These are phyloP conservation scores for Hypoxylon sp. DNA, from an alignment of 2,329 filamentous ascomycete genomes.

Conservation along the genomic window DNA sequence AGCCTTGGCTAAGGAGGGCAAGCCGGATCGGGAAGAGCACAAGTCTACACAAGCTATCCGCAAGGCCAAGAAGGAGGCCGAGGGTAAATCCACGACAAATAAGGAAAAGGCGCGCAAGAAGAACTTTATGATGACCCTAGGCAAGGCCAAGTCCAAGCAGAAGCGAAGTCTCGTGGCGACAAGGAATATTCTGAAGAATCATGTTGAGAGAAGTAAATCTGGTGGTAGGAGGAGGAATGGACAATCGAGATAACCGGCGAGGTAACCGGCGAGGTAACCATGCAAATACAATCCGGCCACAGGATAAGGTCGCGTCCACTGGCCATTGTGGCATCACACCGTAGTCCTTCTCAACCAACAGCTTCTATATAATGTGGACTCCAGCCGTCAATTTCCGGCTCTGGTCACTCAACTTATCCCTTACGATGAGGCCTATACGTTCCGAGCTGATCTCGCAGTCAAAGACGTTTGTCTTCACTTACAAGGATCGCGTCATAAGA, in stretches of 20 bases:
- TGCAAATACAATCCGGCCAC: neutral
- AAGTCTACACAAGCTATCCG: slow-evolving; percentile 86
- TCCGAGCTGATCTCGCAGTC: too few species aligned
- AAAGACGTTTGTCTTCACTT: too few species aligned
- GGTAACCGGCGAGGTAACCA: slow-evolving; percentile 20
- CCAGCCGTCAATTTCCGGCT: too few species aligned
- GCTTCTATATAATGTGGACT: too few species aligned
- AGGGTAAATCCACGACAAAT: slow-evolving; percentile 97
- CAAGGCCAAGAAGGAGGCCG: slow-evolving; percentile 86
- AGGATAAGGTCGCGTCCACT: too few species aligned
- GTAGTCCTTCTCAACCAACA: too few species aligned
- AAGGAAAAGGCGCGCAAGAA: slow-evolving; percentile 97
- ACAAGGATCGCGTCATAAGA: too few species aligned
- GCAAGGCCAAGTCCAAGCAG: slow-evolving; percentile 95
- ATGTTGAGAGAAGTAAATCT: slow-evolving; percentile 84
- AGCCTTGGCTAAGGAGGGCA: slow-evolving; percentile 84
- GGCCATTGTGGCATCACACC: too few species aligned
- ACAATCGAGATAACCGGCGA: slow-evolving; percentile 26
- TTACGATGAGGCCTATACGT: too few species aligned
- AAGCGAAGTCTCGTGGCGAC: slow-evolving; percentile 94
- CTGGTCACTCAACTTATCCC: too few species aligned
- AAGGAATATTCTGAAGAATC: slow-evolving; percentile 81
- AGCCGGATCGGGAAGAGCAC: slow-evolving; percentile 81
- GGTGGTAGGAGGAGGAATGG: slow-evolving; percentile 85
- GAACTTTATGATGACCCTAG: slow-evolving; percentile 98